phyloP scores from a whole-genome alignment of 345 rosid species.

The Hibiscus trionum region DNA sequence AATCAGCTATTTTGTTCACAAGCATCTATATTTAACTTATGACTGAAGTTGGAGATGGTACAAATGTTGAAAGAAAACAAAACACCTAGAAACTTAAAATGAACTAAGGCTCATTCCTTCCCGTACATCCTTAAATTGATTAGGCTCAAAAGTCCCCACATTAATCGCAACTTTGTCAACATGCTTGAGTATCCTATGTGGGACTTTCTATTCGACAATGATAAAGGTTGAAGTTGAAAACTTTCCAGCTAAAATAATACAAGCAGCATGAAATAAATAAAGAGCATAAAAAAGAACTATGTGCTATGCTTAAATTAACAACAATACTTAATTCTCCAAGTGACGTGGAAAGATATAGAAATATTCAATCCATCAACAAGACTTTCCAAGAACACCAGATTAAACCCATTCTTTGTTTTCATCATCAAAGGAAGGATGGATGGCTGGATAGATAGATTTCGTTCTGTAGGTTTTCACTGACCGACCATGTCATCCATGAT shows the following conservation, averaged over 20 bases:
- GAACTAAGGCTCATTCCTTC: slow-evolving; percentile 12
- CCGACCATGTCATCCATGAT: background rate
- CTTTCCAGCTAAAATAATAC: slow-evolving; percentile 14
- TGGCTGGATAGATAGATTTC: too few relatives aligned
- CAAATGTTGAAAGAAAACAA: slow-evolving; percentile 3
- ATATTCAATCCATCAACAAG: background rate
- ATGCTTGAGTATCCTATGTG: slow-evolving; percentile 24
- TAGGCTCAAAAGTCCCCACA: slow-evolving; percentile 31
- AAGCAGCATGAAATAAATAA: slow-evolving; percentile 3
- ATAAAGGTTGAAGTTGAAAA: slow-evolving; percentile 22
- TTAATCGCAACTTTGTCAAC: slow-evolving; percentile 27
- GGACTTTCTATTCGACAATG: slow-evolving; percentile 27
- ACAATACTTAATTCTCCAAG: background rate
- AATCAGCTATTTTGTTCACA: background rate
- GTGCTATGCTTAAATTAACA: background rate
- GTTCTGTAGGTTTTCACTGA: background rate
- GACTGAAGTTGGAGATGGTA: background rate
- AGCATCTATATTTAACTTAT: background rate
- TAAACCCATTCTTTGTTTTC: background rate
- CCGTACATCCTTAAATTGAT: slow-evolving; percentile 30
- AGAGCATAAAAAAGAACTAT: slow-evolving; percentile 6
- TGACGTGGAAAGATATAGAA: background rate
- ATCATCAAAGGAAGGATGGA: background rate
- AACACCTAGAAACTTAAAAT: slow-evolving; percentile 10
- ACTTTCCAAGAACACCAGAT: background rate